Evolutionary conservation across 1,139 yeast species (phyloP).

Genomic region (Pichia sp.): DNA sequence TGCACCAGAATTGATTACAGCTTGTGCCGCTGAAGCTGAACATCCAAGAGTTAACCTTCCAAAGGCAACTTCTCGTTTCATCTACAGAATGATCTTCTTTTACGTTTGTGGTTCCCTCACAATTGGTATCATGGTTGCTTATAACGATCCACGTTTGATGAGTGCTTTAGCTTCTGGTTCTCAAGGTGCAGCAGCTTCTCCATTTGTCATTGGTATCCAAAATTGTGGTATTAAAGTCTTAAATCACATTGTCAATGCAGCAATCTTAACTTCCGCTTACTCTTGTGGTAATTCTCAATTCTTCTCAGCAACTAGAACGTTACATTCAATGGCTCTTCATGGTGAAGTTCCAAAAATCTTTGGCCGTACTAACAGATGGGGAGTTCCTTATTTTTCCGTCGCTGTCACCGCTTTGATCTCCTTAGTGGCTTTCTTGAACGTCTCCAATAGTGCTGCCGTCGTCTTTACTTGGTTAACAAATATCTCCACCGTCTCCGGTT

Average conservation of each 20-base stretch:
- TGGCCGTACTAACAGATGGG: conserved; percentile 33
- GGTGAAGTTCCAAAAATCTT: conserved; percentile 46
- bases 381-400: conserved; percentile 37
- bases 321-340: conserved; percentile 33
- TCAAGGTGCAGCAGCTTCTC: conserved; percentile 36
- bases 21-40: conserved; percentile 36
- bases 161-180: conserved; percentile 11
- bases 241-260: conserved; percentile 35
- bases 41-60: conserved; percentile 39
- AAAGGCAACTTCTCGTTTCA: conserved; percentile 39
- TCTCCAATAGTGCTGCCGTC: conserved; percentile 23
- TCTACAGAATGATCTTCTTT: conserved; percentile 41
- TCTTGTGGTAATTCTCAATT: conserved; percentile 36
- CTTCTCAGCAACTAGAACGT: conserved; percentile 32
- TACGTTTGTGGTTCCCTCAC: conserved; percentile 41
- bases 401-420: conserved; percentile 30
- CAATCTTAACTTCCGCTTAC: conserved; percentile 35
- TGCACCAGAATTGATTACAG: conserved; percentile 28
- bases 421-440: conserved; percentile 29
- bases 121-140: conserved; percentile 31
- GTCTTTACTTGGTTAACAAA: conserved; percentile 35
- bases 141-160: conserved; percentile 13
- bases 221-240: conserved; percentile 29
- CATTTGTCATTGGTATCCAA: conserved; percentile 45
- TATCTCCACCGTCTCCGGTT: conserved; percentile 39